Base-by-base conservation (phyloP, 345 rosid species). In the Microcos paniculata region DNA sequence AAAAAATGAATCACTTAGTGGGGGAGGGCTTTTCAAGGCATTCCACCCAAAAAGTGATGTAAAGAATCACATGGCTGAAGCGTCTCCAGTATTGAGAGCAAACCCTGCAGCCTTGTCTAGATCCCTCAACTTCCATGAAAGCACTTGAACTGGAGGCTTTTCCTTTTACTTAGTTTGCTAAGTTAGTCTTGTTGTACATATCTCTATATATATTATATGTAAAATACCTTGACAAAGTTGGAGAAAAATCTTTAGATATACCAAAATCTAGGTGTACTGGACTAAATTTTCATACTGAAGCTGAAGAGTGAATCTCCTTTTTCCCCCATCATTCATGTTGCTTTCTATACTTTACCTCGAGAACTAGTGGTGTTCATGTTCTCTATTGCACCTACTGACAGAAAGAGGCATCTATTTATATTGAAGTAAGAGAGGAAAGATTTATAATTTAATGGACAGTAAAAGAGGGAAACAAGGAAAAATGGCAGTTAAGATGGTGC, bases 41-140 rank as follows among this genome's bases (percentile, higher is more conserved):
- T 86, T 91, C 76, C 81, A 92, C 55, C 66, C 85, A 1, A 90
- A 90, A 83, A 80, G 80, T 55, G 73, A 70, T 55, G 84, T 80
- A 70, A 90, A 89, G 80, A 82, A 73, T 66, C 75, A 72, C n/a
- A 62, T 76, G 57, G 67, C 82, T 0, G 85, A 90, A 59, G 57
- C 84, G 38, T 80, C 89, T n/a, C 84, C 86, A 6, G 74, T 76
- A 12, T 77, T 82, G 73, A 71, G 38, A 30, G 96, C 97, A 56
- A 94, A 94, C 80, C 98, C 98, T 15, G 97, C 97, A 26, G 97
- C 98, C 55, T 70, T 92, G 82, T 94, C 93, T 67, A 87, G 98
- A 80, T 92, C 96, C 43, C 73, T 83, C 59, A 85, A 82, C 80
- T 94, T 94, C 86, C 96, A 84, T 33, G 97, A 92, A 82, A 86